Base-by-base conservation (phyloP, 495 filamentous ascomycete species). In the Aspergillus biplanus region DNA sequence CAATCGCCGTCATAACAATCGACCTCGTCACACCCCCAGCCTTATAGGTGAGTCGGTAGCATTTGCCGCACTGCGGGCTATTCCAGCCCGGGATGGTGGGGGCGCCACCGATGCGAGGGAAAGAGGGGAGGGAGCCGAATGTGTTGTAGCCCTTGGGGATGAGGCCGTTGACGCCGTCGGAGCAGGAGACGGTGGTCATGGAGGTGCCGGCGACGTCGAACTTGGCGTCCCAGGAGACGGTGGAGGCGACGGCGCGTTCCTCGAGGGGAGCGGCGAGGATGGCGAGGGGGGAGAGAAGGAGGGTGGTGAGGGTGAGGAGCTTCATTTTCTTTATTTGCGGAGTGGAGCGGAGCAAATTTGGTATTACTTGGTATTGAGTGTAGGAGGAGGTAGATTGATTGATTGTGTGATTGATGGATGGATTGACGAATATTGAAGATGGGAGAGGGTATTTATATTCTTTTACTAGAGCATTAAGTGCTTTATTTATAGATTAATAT, bases 1-100 rank as follows among this genome's bases (percentile, higher is more conserved):
- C 91, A 63, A 94, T 80, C 32, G 85, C 91, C 11, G 85, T 76
- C 13, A 94, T 74, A 68, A 86, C 81, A 76, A 94, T 81, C 27
- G 80, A 86, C 57, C 78, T 73, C 66, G 83, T 81, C 33, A 69
- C 21, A 44, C 39, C 39, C 4, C 39, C 16, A 0, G 16, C 47
- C n/a, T 5, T 6, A n/a, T 83, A 93, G 16, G 78, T 82, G 46
- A 91, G 75, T 44, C 73, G 55, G 76, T 86, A 93, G 81, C 90
- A 93, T 12, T 83, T 84, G 56, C 90, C 90, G 76, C 90, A 93
- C 64, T 76, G 75, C 12, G 69, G 42, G 62, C 69, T 75, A 83
- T 88, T 79, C 86, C 83, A 90, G 34, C 82, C 85, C 1, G 71
- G 66, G 21, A 92, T 79, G 34, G 83, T 85, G 35, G 79, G 76